Evolutionary conservation across 495 filamentous ascomycete genomes (phyloP).

Genomic region (Margaritispora aquatica): DNA sequence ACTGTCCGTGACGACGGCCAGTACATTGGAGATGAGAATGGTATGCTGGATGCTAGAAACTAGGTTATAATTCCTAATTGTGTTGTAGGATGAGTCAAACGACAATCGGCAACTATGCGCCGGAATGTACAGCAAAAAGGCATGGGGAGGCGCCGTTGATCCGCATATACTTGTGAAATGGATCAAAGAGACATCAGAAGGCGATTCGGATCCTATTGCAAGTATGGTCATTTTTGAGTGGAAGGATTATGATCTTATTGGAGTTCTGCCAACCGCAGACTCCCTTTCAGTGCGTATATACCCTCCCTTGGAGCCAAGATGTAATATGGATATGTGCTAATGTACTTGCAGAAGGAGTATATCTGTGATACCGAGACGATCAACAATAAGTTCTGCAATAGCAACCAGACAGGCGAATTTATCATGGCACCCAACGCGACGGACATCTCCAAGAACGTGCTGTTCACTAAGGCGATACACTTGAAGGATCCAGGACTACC

Average conservation of each 20-base stretch:
- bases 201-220: constrained; percentile 63
- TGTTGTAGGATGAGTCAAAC: constrained; percentile 61
- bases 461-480: constrained; percentile 74
- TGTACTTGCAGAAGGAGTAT: constrained; percentile 48
- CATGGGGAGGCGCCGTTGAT: constrained; percentile 84
- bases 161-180: constrained; percentile 87
- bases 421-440: constrained; percentile 71
- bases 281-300: constrained; percentile 25
- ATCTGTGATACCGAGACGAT: constrained; percentile 71
- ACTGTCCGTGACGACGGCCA: constrained; percentile 48
- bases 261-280: constrained; percentile 36
- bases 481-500: constrained; percentile 61
- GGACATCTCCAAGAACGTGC: constrained; percentile 56
- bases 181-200: constrained; percentile 47
- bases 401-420: constrained; percentile 75
- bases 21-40: constrained; percentile 52
- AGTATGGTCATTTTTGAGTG: constrained; percentile 94
- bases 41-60: constrained; percentile 32
- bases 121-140: constrained; percentile 90
- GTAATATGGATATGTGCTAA: neutral
- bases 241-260: constrained; percentile 75
- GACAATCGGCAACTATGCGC: constrained; percentile 81
- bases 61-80: neutral
- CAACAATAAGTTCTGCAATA: constrained; percentile 60
- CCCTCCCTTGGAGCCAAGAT: neutral